Base-by-base conservation (phyloP, 345 rosid species). In the Gossypium mustelinum region DNA sequence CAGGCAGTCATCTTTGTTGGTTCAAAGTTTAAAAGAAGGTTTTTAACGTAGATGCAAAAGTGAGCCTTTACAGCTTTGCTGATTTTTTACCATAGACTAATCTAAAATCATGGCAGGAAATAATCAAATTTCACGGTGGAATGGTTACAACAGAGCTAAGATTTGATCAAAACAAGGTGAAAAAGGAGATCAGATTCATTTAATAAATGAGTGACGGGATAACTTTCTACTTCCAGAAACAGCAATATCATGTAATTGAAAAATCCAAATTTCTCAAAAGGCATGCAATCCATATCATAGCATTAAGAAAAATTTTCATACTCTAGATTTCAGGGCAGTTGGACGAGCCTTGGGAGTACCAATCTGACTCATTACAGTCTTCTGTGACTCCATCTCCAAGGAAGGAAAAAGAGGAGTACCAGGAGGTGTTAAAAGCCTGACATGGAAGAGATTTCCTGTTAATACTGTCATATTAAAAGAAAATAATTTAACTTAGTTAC, bases 401-500 rank as follows among this genome's bases (percentile, higher is more conserved):
- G 99, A 93, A 74, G 99, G 98, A 76, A 95, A 95, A 65, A 95
- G 87, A 69, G 99, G 99, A 47, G 99, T 95, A 73, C 96, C 99
- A 66, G 99, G 99, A 80, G 97, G 98, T 0, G 97, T 90, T 64
- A 93, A 84, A 81, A 96, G 99, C 99, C 98, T 89, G 80, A 79
- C 83, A 80, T 27, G 80, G 57, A 74, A 75, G 17, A 80, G 22
- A 61, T 17, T 51, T 56, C 61, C 17, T 58, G 54, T 69, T 62
- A 74, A 61, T 54, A 29, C 55, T 7, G 48, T 70, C 77, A 77
- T 29, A 16, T 67, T n/a, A 48, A n/a, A 45, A 66, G 29, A 44
- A 45, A 20, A 16, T 7, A 10, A 3, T 20, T 8, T 69, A 43
- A 68, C 56, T n/a, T 24, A 22, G 61, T 2, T 65, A 63, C 70